phyloP scores from a whole-genome alignment of 169 alveolate genomes.

The Perkinsus marinus region DNA sequence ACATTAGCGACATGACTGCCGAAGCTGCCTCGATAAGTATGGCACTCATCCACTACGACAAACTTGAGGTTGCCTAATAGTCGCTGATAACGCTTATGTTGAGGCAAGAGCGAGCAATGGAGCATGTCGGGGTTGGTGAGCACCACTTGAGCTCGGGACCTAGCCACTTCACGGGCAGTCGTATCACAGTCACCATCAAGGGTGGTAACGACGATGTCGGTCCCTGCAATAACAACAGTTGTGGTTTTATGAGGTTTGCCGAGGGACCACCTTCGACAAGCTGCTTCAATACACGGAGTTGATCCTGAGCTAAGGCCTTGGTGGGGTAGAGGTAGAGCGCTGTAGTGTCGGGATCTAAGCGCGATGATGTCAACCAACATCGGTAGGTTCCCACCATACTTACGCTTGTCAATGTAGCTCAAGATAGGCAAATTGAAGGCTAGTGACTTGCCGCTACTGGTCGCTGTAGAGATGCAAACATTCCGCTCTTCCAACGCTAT shows the following conservation, averaged over 20 bases:
- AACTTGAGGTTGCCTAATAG: conserved; percentile 4
- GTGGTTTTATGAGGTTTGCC: background rate
- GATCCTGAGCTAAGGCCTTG: conserved; percentile 31
- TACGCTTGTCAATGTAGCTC: background rate
- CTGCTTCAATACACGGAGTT: conserved; percentile 5
- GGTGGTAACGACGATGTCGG: conserved; percentile 13
- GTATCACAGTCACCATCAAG: conserved; percentile 5
- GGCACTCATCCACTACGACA: conserved; percentile 29
- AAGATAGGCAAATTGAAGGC: conserved; percentile 18
- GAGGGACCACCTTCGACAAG: background rate
- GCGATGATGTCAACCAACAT: background rate
- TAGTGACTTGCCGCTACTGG: conserved; percentile 27
- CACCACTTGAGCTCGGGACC: conserved; percentile 3
- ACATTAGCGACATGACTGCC: conserved; percentile 23
- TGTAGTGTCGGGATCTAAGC: background rate
- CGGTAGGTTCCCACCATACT: background rate
- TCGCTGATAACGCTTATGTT: background rate
- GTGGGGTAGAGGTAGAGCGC: conserved; percentile 27
- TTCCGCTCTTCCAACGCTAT: conserved; percentile 5
- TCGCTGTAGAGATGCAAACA: conserved; percentile 15
- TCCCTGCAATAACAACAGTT: conserved; percentile 2
- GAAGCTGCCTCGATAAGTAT: conserved; percentile 25
- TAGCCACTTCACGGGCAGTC: conserved; percentile 4
- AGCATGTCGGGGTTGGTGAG: conserved; percentile 26
- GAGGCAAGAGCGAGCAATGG: conserved; percentile 20